Evolutionary conservation across 345 rosid genomes (phyloP).

Genomic region (Hibiscus syriacus): DNA sequence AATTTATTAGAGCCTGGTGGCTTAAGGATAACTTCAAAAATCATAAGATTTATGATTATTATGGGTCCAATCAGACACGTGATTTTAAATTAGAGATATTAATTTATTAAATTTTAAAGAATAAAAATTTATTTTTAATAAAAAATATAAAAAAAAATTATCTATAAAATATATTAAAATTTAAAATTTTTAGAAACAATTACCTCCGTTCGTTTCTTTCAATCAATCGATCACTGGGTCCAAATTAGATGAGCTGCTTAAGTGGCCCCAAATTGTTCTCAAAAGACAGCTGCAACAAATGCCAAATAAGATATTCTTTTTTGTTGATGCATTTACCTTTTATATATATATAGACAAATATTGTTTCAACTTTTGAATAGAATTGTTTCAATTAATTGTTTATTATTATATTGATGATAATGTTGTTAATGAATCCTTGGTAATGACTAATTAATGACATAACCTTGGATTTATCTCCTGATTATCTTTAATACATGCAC

Average conservation of each 20-base stretch:
- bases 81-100: no score
- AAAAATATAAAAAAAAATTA: no score
- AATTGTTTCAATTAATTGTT: constrained; percentile 11
- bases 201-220: no score
- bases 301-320: constrained; percentile 17
- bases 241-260: constrained; percentile 16
- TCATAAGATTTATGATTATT: constrained; percentile 27
- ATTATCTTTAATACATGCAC: constrained; percentile 5
- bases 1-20: constrained; percentile 20
- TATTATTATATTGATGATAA: constrained; percentile 13
- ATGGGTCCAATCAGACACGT: no score
- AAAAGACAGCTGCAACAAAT: constrained; percentile 28
- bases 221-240: no score
- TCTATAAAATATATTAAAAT: no score
- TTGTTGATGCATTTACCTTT: not conserved
- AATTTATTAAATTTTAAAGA: no score
- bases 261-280: constrained; percentile 24
- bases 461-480: constrained; percentile 4
- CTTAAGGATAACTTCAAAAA: constrained; percentile 27
- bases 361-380: constrained; percentile 1
- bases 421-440: not conserved
- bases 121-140: no score
- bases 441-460: not conserved
- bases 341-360: not conserved
- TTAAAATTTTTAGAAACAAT: no score